Evolutionary conservation across 176 grass and related monocot genomes (phyloP).

Genomic region (Microstegium vimineum): DNA sequence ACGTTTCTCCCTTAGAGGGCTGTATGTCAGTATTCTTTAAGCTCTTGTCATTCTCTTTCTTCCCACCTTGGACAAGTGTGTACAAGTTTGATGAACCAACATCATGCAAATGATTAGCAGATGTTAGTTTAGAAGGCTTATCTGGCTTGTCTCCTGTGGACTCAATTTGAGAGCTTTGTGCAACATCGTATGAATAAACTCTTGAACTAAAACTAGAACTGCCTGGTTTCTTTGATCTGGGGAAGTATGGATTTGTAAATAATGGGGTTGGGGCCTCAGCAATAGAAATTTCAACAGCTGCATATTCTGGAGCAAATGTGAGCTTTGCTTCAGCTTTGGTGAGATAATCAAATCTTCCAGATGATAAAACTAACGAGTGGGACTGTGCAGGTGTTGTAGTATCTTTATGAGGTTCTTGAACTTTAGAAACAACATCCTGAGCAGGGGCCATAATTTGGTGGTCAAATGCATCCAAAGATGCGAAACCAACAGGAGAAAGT

Average conservation of each 20-base stretch:
- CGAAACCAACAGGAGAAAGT: conserved; percentile 56
- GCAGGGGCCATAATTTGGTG: conserved; percentile 45
- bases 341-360: conserved; percentile 72
- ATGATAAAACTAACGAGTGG: conserved; percentile 42
- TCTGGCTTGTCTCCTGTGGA: conserved; percentile 63
- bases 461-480: conserved; percentile 79
- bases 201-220: conserved; percentile 74
- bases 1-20: conserved; percentile 51
- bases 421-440: conserved; percentile 61
- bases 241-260: conserved; percentile 76
- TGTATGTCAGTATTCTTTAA: conserved; percentile 34
- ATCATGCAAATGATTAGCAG: conserved; percentile 34
- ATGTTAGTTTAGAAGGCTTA: conserved; percentile 37
- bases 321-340: conserved; percentile 86
- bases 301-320: conserved; percentile 97
- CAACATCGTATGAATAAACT: conserved; percentile 72
- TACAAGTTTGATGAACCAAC: conserved; percentile 62
- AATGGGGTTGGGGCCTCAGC: conserved; percentile 32
- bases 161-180: conserved; percentile 45
- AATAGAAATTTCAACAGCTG: conserved; percentile 59
- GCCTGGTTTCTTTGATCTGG: conserved; percentile 64
- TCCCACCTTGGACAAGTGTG: conserved; percentile 69
- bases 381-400: conserved; percentile 31
- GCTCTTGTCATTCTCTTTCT: conserved; percentile 50
- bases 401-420: conserved; percentile 59